Base-by-base conservation (phyloP, 768 basidiomycete genomes). In the Floccularia luteovirens region DNA sequence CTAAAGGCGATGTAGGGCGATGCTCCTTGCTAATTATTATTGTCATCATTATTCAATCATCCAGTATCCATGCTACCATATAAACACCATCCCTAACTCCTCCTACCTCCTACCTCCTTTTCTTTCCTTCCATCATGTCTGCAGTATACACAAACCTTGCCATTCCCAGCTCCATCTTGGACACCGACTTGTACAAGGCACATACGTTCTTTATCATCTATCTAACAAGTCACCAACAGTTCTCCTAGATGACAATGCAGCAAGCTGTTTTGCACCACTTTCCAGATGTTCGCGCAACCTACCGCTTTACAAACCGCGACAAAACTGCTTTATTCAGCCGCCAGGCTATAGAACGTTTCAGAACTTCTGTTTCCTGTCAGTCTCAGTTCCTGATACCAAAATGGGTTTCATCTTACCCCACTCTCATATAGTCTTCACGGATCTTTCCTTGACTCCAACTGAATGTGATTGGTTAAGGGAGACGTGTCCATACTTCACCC, bases 181-280 rank as follows among this genome's bases (percentile, higher is more conserved):
- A 97, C 59, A 92, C 91, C 0, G 94, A 97, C 59, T 63, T 94
- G 22, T 97, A 97, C 77, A 98, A 94, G 75, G 90, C 82, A 34
- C 17, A 16, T 23, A 25, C 17, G 19, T 11, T n/a, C 14, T 37
- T 27, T n/a, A 20, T 13, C 38, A 32, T 44, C 32, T 30, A n/a
- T 39, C 23, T 22, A 14, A 14, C 11, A 22, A 31, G 23, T 36
- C 41, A 44, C n/a, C 23, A 44, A 24, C 43, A 10, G 17, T 12
- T 4, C 34, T 45, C 20, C 31, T 43, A 94, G 90, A 68, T 96
- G 34, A 88, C 91, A 0, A 98, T 96, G 94, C 94, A 98, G 63
- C 87, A 93, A 61, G 91, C 90, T 0, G 79, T 97, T 17, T 51
- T 82, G 42, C 70, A 74, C 16, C 79, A 82, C 45, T 93, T 91